phyloP scores from a whole-genome alignment of 2,329 filamentous ascomycete species.

The Alternaria sp. region DNA sequence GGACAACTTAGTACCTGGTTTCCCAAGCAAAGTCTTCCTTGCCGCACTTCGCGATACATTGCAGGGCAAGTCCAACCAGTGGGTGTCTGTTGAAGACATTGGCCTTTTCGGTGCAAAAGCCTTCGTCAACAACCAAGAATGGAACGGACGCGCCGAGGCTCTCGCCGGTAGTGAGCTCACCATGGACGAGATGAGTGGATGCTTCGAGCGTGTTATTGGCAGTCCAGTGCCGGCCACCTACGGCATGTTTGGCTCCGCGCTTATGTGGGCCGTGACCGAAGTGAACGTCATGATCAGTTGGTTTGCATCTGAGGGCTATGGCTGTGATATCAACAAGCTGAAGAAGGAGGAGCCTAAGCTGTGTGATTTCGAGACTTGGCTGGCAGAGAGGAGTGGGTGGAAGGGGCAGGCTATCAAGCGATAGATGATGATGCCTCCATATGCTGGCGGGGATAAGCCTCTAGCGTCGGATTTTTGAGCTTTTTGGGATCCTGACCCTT shows the following conservation, averaged over 20 bases:
- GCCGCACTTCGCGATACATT: slow-evolving; percentile 55
- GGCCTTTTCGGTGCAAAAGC: slow-evolving; percentile 61
- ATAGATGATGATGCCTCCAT: slow-evolving; percentile 6
- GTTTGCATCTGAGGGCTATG: slow-evolving; percentile 60
- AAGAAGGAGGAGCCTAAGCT: slow-evolving; percentile 56
- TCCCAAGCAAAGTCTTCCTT: slow-evolving; percentile 59
- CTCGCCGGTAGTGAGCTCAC: slow-evolving; percentile 64
- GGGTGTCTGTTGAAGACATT: slow-evolving; percentile 58
- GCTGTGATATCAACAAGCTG: slow-evolving; percentile 55
- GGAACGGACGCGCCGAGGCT: slow-evolving; percentile 55
- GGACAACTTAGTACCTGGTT: slow-evolving; percentile 63
- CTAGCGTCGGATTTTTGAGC: slow-evolving; percentile 4
- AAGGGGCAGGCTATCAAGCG: slow-evolving; percentile 31
- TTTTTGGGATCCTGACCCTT: neutral
- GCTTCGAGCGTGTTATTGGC: slow-evolving; percentile 59
- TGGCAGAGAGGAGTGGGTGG: slow-evolving; percentile 58
- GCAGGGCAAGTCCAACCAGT: slow-evolving; percentile 53
- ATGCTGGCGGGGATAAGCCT: slow-evolving; percentile 1
- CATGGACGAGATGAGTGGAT: slow-evolving; percentile 54
- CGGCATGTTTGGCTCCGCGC: slow-evolving; percentile 48
- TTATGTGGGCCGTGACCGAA: slow-evolving; percentile 56
- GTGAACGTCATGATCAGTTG: slow-evolving; percentile 60
- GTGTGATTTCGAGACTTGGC: slow-evolving; percentile 59
- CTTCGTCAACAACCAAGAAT: slow-evolving; percentile 57
- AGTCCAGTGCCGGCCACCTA: slow-evolving; percentile 55